These are phyloP conservation scores for Saturnispora gosingensis DNA, from an alignment of 805 yeast species.

Conservation along the genomic window DNA sequence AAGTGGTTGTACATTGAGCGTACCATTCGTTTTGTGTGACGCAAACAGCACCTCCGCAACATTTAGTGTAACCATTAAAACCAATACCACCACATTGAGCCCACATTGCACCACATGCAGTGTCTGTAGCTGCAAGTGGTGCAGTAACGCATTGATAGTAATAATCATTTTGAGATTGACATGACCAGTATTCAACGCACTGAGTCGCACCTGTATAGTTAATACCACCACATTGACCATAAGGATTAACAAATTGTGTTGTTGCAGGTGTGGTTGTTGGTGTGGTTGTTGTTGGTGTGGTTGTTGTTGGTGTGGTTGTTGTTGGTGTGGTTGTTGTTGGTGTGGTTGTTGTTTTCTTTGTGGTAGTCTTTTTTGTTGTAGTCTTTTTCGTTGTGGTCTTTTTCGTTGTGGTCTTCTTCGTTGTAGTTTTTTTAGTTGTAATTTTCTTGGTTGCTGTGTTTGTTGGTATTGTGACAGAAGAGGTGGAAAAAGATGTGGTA, in stretches of 20 bases:
- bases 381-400: neutral
- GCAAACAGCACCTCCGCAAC: constrained; percentile 20
- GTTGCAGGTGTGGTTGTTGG: constrained; percentile 7
- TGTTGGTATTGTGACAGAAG: neutral
- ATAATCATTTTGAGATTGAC: constrained; percentile 18
- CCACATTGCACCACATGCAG: constrained; percentile 10
- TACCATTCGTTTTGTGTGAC: constrained; percentile 18
- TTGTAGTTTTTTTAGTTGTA: neutral
- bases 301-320: constrained; percentile 1
- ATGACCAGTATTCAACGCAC: constrained; percentile 18
- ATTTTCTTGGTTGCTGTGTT: neutral
- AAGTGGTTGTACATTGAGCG: constrained; percentile 19
- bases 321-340: neutral
- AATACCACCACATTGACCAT: constrained; percentile 22
- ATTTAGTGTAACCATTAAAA: constrained; percentile 16
- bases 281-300: neutral
- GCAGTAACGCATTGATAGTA: constrained; percentile 21
- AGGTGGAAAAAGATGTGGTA: constrained; percentile 3
- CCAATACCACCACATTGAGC: constrained; percentile 22
- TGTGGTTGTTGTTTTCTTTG: neutral
- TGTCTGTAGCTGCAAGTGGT: constrained; percentile 7
- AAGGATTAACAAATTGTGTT: constrained; percentile 5
- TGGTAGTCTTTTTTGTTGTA: neutral
- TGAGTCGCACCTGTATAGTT: constrained; percentile 15
- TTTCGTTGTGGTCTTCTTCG: neutral